Evolutionary conservation across 345 rosid species (phyloP).

Genomic region (Laguncularia racemosa): DNA sequence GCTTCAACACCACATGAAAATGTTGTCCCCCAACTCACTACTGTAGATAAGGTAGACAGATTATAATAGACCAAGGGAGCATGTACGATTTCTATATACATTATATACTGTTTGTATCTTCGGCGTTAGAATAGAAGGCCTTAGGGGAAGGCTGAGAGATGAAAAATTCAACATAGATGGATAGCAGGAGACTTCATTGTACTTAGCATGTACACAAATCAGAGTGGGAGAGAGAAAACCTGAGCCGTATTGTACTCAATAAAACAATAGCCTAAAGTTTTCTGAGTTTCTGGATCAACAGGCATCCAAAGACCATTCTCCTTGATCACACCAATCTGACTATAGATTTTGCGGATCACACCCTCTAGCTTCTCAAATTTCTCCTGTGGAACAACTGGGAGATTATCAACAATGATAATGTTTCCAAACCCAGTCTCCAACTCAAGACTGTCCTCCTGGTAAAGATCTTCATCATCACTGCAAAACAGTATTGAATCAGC

Average conservation of each 20-base stretch:
- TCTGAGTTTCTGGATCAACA: conserved; percentile 47
- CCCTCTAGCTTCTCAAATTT: conserved; percentile 33
- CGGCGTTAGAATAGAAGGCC: too few species aligned
- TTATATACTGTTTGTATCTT: too few species aligned
- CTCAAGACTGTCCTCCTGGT: conserved; percentile 20
- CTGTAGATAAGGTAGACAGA: too few species aligned
- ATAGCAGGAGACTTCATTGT: too few species aligned
- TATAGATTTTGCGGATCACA: conserved; percentile 17
- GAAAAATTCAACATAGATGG: too few species aligned
- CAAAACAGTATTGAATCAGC: background rate
- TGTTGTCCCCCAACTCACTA: background rate
- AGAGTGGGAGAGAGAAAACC: conserved; percentile 21
- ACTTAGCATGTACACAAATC: too few species aligned
- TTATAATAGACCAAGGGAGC: too few species aligned
- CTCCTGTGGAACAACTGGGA: conserved; percentile 24
- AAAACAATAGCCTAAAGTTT: conserved; percentile 73
- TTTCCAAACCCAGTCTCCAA: conserved; percentile 24
- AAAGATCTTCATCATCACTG: conserved; percentile 28
- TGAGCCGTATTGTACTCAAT: conserved; percentile 79
- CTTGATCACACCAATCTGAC: conserved; percentile 34
- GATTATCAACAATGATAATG: conserved; percentile 25
- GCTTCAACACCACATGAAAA: background rate
- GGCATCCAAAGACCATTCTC: conserved; percentile 94
- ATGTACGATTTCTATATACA: too few species aligned
- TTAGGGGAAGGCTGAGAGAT: too few species aligned